Evolutionary conservation across 768 basidiomycete species (phyloP), one percentile per base, ranked within the genome.

Genomic region (Pleurotus sapidus): DNA sequence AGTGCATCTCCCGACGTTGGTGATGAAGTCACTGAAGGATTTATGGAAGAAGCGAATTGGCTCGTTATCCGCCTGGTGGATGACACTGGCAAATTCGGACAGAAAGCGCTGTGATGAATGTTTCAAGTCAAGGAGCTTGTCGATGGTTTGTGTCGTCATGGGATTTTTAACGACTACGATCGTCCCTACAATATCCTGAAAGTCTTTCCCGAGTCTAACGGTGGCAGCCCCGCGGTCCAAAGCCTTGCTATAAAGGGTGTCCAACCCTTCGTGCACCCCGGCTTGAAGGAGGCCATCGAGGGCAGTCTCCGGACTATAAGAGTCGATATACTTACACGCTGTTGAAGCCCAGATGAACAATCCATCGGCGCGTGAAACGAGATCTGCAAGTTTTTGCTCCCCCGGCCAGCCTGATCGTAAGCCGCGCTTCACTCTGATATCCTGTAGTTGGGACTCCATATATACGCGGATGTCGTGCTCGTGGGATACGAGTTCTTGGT

Each of bases 291-390:
- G 49, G 11, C 17, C 38, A 8, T 25, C 38, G 23, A 55, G 12
- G 5, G 40, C 54, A 20, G 39, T 25, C 5, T 57, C 49, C 3
- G 61, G 61, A 23, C 57, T 15, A 47, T 59, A 54, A 3, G 54
- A 57, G 12, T 62, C 49, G 15, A 67, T 64, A 25, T 63, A 66
- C 23, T 58, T 58, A 39, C 45, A 50, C 2, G 66, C 67, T 20
- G 61, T 64, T 9, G 59, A 49, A 24, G 63, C 63, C 67, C 67
- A 68, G 17, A 65, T 62, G 49, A 68, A 66, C 0, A 67, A 55
- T 1, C 65, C 65, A 11, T 43, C 49, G 4, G 65, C 49, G 5
- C 20, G 38, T 5, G 14, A 17, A 5, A 57, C 55, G 15, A 68
- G 40, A 1, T 11, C 38, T 3, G 39, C 7, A 9, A 64, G 62